Base-by-base conservation (phyloP, 2,329 filamentous ascomycete species). In the Cladorrhinum sp. region DNA sequence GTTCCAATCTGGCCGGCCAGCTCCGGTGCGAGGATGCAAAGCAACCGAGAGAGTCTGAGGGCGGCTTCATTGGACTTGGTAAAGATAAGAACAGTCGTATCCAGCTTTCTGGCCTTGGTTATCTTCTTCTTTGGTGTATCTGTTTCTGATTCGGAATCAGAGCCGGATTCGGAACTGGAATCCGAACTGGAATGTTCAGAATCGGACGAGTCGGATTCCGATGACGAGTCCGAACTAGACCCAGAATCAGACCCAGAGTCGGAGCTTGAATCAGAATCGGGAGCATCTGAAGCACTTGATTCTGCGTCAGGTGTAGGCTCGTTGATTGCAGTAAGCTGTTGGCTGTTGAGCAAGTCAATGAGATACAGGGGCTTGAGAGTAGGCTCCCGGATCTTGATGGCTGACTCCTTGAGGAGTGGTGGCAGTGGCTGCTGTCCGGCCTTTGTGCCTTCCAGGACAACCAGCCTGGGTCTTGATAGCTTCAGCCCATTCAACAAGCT, bases 41-140 rank as follows among this genome's bases (percentile, higher is more conserved):
- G 80, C 0, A 98, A 85, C 20, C 91, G 89, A 1, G 90, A 87
- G n/a, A 98, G 83, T 61, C 95, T 89, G n/a, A 90, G 82, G 1
- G 94, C 91, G 18, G 88, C 86, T 73, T 96, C 92, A 72, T 94
- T 96, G 60, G 91, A 96, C 68, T 92, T 92, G 52, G 92, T 93
- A 73, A 98, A 98, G 66, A 98, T 86, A 36, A 98, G 81, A 10
- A 89, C 85, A 2, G 77, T 77, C 28, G 79, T 76, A 18, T 73
- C 66, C 64, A 75, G 71, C 12, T 50, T 60, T 10, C 57, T 53
- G 49, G 62, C 39, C 66, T 69, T 58, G 64, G 67, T 20, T 59
- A 46, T 24, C 18, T 57, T 57, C 33, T 51, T 21, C 39, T 57
- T 52, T 20, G 50, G 39, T 49, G 57, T 65, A 51, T 67, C 67